phyloP scores from a whole-genome alignment of 768 basidiomycete species.

The Hygrophoropsis aurantiaca region DNA sequence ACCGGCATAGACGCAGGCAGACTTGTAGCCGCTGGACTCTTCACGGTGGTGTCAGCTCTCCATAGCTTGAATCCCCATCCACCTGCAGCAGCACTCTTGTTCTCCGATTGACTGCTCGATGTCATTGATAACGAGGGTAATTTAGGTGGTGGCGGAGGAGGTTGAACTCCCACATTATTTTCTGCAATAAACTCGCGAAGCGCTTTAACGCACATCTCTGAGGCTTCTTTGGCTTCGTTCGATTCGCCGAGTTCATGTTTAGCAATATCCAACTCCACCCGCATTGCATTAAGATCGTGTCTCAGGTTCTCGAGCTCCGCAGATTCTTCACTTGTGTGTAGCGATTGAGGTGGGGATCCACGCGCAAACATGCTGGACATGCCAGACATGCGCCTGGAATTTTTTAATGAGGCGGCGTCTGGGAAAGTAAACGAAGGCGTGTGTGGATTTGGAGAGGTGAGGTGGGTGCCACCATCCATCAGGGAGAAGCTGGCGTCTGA shows the following conservation, averaged over 20 bases:
- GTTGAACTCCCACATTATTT: constrained; percentile 55
- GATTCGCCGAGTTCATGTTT: constrained; percentile 72
- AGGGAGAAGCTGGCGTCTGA: constrained; percentile 54
- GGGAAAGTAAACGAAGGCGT: constrained; percentile 34
- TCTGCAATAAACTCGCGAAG: constrained; percentile 82
- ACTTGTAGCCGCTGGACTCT: constrained; percentile 19
- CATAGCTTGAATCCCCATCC: constrained; percentile 76
- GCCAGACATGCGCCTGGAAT: constrained; percentile 46
- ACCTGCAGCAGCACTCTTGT: constrained; percentile 28
- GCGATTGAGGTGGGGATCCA: constrained; percentile 42
- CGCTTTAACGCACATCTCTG: constrained; percentile 80
- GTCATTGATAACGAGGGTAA: constrained; percentile 6
- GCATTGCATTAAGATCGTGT: constrained; percentile 55
- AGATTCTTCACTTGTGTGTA: constrained; percentile 27
- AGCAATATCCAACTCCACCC: constrained; percentile 59
- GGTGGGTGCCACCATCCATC: constrained; percentile 30
- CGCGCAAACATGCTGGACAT: constrained; percentile 57
- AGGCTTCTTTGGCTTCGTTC: constrained; percentile 84
- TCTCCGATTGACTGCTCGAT: constrained; percentile 32
- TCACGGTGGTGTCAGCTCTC: constrained; percentile 42
- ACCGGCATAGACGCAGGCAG: constrained; percentile 26
- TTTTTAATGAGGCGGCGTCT: constrained; percentile 22
- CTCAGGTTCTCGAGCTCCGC: constrained; percentile 58
- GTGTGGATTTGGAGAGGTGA: constrained; percentile 28
- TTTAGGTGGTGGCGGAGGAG: constrained; percentile 8